Percentiles rank a stretch among this genome's conserved stretches.
These are phyloP conservation scores for Benincasa hispida DNA, from an alignment of 306 rosid genomes.

Conservation along the genomic window DNA sequence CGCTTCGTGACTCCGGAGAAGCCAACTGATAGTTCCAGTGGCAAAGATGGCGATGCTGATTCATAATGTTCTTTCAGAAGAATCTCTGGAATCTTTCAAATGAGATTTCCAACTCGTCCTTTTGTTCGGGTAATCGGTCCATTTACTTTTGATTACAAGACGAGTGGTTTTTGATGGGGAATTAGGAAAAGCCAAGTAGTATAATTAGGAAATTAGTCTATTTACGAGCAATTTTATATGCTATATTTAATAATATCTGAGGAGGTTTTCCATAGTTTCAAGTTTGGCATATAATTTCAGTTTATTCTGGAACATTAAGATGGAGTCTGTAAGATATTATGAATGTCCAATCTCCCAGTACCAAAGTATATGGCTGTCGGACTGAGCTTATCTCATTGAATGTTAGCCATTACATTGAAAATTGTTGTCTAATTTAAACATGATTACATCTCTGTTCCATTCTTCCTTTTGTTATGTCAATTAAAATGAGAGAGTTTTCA, in stretches of 20 bases:
- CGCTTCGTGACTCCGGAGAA: slow-evolving; percentile 31
- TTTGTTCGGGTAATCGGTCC: not conserved
- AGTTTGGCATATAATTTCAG: too few relatives aligned
- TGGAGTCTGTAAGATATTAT: not conserved
- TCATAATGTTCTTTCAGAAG: not conserved
- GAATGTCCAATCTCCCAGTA: not conserved
- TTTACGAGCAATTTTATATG: too few relatives aligned
- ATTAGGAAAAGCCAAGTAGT: not conserved
- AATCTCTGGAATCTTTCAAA: not conserved
- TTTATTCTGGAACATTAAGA: not conserved
- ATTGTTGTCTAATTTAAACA: not conserved
- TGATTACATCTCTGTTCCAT: not conserved
- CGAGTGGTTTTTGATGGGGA: not conserved
- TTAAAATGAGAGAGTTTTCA: not conserved
- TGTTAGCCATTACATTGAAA: not conserved
- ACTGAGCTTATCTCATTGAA: not conserved
- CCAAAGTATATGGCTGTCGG: not conserved
- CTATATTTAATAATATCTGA: too few relatives aligned
- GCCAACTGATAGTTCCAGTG: not conserved
- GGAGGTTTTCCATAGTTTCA: too few relatives aligned
- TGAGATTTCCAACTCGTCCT: not conserved
- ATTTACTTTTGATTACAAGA: not conserved
- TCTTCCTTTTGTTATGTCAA: not conserved
- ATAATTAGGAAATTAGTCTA: too few relatives aligned
- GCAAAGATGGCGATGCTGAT: not conserved